Base-by-base conservation (phyloP, 1,284 basidiomycete species). In the Irpex rosettiformis region DNA sequence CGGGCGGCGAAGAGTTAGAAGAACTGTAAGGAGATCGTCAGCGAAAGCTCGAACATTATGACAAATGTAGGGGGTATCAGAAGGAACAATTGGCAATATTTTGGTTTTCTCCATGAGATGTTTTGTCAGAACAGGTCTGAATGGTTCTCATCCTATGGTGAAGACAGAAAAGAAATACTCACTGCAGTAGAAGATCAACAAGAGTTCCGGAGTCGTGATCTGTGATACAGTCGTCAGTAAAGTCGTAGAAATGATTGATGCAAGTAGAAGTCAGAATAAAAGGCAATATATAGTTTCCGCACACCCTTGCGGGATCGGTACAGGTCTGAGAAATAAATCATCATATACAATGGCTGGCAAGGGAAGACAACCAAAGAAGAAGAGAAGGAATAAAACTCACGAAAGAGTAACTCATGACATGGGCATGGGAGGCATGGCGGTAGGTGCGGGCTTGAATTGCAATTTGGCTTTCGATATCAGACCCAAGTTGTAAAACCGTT, bases 401-500 rank as follows among this genome's bases (percentile, higher is more conserved):
- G 52, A 28, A 37, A 28, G 16, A 28, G 24, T 11, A 58, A 7
- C 18, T 55, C n/a, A 63, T 37, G 24, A 48, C 28, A 45, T 58
- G 16, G 66, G 58, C 22, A 64, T 61, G 30, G 75, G 59, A 5
- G 67, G 67, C 67, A 80, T 70, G 21, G 85, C 75, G 0, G 88
- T 87, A 1, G 82, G 78, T 5, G 77, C 63, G 16, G 78, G 81
- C 60, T 64, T 77, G 81, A 82, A 87, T 61, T 77, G 78, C 5
- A 83, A 81, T 58, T 82, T 72, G n/a, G 43, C 18, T 28, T 51
- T 6, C 18, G 48, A 6, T 18, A 28, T 22, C 48, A 10, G 13
- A n/a, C 48, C 24, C 48, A 51, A 51, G 13, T 83, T 85, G 66
- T 88, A 88, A 22, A 81, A 77, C 88, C 86, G 90, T 29, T 83